Conservation (phyloP, 306 rosid genomes). For the Neltuma alba region DNA sequence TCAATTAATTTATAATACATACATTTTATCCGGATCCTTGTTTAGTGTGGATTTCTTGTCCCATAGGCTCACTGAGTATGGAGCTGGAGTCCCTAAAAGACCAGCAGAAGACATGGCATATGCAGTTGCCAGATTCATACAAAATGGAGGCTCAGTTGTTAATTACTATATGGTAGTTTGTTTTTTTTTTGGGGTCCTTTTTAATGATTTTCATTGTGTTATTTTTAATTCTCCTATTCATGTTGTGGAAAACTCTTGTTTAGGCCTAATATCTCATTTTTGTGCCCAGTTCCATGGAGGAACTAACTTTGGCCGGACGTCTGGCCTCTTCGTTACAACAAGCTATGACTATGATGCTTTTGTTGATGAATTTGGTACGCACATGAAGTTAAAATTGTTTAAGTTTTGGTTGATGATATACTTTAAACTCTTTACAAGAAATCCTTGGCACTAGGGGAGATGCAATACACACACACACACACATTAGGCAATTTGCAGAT, state of each 20-base stretch:
- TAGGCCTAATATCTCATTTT: constrained; percentile 7
- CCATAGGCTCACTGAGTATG: constrained; percentile 87
- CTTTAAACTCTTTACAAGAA: not conserved
- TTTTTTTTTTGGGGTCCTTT: constrained; percentile 8
- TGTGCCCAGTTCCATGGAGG: constrained; percentile 88
- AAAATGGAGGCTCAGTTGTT: constrained; percentile 80
- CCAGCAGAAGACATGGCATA: constrained; percentile 92
- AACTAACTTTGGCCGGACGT: constrained; percentile 89
- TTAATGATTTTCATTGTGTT: not conserved
- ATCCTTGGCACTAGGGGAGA: not conserved
- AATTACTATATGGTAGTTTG: constrained; percentile 83
- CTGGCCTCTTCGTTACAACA: constrained; percentile 89
- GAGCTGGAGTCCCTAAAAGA: constrained; percentile 72
- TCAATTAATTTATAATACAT: not conserved
- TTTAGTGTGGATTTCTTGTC: constrained; percentile 2
- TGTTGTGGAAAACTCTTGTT: constrained; percentile 4
- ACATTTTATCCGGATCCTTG: not conserved
- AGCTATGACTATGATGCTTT: constrained; percentile 98
- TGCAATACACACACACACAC: not conserved
- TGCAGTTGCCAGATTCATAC: constrained; percentile 84
- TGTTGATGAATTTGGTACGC: constrained; percentile 84
- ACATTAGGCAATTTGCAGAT: not conserved
- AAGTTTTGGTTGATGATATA: constrained; percentile 7
- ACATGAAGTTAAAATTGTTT: constrained; percentile 10
- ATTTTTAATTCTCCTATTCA: not conserved